A percentile compares a stretch with the other conserved stretches of the same genome.
Conservation (phyloP, 352 stramenopile species). For the Stephanocyclus meneghinianus region DNA sequence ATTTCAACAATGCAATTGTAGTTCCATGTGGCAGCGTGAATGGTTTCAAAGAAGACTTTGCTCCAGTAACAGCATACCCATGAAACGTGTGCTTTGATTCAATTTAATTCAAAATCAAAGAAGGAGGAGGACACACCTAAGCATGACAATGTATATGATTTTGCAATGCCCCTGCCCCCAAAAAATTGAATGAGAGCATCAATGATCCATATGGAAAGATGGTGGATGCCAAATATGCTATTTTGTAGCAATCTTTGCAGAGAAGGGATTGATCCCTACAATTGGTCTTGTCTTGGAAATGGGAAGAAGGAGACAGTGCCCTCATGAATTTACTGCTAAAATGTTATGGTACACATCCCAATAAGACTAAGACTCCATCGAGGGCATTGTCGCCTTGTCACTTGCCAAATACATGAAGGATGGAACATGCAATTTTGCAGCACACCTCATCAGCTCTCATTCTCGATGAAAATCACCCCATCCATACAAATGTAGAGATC, state of each 20-base stretch:
- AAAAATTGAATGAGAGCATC: conserved; percentile 59
- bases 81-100: conserved; percentile 4
- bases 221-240: conserved; percentile 51
- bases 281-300: conserved; percentile 36
- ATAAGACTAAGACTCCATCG: conserved; percentile 3
- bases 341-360: conserved; percentile 74
- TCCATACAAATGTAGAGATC: conserved; percentile 53
- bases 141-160: conserved; percentile 73
- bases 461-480: conserved; percentile 39
- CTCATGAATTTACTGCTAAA: conserved; percentile 55
- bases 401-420: no score
- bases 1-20: conserved; percentile 56
- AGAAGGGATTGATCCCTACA: conserved; percentile 61
- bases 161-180: conserved; percentile 60
- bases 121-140: conserved; percentile 50
- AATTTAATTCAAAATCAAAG: conserved; percentile 19
- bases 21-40: conserved; percentile 26
- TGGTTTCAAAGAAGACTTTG: conserved; percentile 9
- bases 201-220: conserved; percentile 55
- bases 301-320: conserved; percentile 65
- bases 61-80: conserved; percentile 25
- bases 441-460: conserved; percentile 38
- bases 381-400: background rate
- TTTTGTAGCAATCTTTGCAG: conserved; percentile 49
- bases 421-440: conserved; percentile 27